These are phyloP conservation scores for Castanospermum australe DNA, from an alignment of 306 rosid genomes.

Conservation along the genomic window DNA sequence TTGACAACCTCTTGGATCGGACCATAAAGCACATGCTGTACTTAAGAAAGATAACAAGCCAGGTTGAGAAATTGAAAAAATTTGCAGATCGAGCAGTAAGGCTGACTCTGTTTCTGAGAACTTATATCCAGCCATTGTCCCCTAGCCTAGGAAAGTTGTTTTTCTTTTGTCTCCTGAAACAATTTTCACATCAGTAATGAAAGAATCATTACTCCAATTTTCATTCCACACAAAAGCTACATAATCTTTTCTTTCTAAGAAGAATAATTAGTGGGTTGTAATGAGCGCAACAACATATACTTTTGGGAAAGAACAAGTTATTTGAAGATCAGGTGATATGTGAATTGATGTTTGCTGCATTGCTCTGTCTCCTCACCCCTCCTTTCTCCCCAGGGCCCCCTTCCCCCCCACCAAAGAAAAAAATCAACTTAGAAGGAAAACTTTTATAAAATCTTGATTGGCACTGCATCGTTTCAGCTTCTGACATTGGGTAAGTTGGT, in stretches of 20 bases:
- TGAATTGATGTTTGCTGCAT: neutral
- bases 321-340: neutral
- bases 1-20: conserved; percentile 82
- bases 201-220: neutral
- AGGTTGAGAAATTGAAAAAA: conserved; percentile 65
- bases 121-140: neutral
- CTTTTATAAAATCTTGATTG: neutral
- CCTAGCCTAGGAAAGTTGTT: neutral
- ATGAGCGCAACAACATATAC: neutral
- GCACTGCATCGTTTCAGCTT: neutral
- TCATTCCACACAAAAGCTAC: neutral
- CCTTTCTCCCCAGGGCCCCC: too few relatives aligned
- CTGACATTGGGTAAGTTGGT: conserved; percentile 22
- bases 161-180: neutral
- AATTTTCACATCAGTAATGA: too few relatives aligned
- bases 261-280: neutral
- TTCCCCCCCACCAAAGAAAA: neutral
- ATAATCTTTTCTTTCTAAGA: too few relatives aligned
- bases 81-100: conserved; percentile 50
- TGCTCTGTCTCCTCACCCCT: too few relatives aligned
- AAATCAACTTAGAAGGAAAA: neutral
- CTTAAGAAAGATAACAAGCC: conserved; percentile 59
- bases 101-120: neutral
- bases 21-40: conserved; percentile 78
- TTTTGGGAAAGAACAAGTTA: neutral